phyloP scores from a whole-genome alignment of 768 basidiomycete species.

The Trametes coccinea region DNA sequence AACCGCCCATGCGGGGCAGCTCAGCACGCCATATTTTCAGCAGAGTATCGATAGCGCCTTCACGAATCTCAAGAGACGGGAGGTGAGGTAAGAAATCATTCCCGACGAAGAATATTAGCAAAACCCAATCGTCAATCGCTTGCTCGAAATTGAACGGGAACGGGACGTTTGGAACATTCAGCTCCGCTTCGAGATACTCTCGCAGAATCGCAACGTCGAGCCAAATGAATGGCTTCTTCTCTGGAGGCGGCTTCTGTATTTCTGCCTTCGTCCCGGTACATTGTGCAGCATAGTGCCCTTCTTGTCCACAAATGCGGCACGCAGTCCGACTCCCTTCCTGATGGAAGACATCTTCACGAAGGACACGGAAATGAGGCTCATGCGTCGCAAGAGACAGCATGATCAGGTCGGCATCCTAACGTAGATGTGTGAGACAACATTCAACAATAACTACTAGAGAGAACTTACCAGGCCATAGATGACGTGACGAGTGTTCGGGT shows the following conservation, averaged over 20 bases:
- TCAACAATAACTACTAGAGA: background rate
- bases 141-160: conserved; percentile 94
- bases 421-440: background rate
- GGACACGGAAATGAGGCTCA: conserved; percentile 95
- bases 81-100: conserved; percentile 99
- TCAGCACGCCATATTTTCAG: conserved; percentile 95
- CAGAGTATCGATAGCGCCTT: conserved; percentile 97
- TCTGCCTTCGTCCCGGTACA: conserved; percentile 82
- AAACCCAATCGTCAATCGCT: conserved; percentile 99
- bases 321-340: conserved; percentile 73
- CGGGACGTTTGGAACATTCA: conserved; percentile 72
- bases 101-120: conserved; percentile 99
- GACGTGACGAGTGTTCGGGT: conserved; percentile 94
- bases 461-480: conserved; percentile 90
- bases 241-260: conserved; percentile 63
- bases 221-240: conserved; percentile 98
- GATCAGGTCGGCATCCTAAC: conserved; percentile 95
- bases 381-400: conserved; percentile 98
- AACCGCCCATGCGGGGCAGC: conserved; percentile 95
- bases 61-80: conserved; percentile 96
- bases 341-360: conserved; percentile 96
- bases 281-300: conserved; percentile 93
- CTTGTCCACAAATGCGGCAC: conserved; percentile 92
- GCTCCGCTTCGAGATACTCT: conserved; percentile 97
- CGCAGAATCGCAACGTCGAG: conserved; percentile 94